Percentiles rank a stretch among this genome's conserved stretches.
Evolutionary conservation across 1,284 basidiomycete genomes (phyloP).

Genomic region (Phellinidium pouzarii): DNA sequence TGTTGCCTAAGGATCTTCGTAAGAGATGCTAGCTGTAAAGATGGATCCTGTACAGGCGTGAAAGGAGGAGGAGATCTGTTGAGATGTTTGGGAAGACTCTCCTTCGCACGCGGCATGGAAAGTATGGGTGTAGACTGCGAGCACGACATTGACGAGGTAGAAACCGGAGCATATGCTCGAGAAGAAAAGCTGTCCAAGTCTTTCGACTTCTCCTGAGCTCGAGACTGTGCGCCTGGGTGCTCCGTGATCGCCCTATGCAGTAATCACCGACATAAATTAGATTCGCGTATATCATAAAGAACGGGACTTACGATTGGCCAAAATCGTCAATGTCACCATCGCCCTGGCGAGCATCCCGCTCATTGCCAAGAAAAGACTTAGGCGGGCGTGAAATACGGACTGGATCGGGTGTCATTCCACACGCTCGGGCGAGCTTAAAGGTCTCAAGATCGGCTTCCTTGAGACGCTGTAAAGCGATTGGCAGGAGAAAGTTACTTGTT

Average conservation of each 20-base stretch:
- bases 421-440: constrained; percentile 8
- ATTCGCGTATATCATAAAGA: background rate
- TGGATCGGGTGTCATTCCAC: constrained; percentile 12
- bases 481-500: background rate
- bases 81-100: background rate
- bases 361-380: background rate
- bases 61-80: background rate
- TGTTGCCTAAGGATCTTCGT: background rate
- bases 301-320: background rate
- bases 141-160: background rate
- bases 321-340: background rate
- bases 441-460: constrained; percentile 6
- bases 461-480: constrained; percentile 2
- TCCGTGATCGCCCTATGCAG: background rate
- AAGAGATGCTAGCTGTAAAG: background rate
- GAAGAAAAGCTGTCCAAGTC: background rate
- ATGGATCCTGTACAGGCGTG: background rate
- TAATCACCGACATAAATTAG: background rate
- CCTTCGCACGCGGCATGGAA: background rate
- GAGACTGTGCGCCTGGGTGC: background rate
- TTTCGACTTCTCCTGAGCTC: background rate
- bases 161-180: background rate
- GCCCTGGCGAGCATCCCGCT: background rate
- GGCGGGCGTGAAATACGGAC: background rate
- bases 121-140: background rate